These are phyloP conservation scores for Pestalotiopsis sp. DNA, from an alignment of 2,329 filamentous ascomycete species.

Conservation along the genomic window DNA sequence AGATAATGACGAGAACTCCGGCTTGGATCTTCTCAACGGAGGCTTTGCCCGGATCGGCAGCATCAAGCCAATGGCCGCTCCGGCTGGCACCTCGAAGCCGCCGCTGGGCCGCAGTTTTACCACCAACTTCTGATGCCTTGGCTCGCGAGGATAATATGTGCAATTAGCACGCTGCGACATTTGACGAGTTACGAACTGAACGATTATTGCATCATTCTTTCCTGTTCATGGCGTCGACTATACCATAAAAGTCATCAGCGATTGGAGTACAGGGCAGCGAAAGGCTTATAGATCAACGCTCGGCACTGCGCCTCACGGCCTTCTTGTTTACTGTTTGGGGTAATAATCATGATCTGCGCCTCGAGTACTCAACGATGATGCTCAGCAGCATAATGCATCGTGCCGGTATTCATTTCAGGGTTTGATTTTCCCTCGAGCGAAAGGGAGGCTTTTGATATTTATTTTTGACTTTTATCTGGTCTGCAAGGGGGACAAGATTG, in stretches of 20 bases:
- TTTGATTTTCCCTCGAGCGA: slow-evolving; percentile 8
- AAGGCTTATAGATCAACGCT: slow-evolving; percentile 4
- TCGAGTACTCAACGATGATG: slow-evolving; percentile 21
- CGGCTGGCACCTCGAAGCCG: slow-evolving; percentile 35
- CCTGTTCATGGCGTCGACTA: slow-evolving; percentile 5
- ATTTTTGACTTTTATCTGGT: background rate
- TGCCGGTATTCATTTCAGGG: slow-evolving; percentile 16
- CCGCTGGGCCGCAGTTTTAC: slow-evolving; percentile 38
- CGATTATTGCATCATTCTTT: slow-evolving; percentile 15
- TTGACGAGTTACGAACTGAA: slow-evolving; percentile 17
- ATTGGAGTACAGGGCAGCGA: background rate
- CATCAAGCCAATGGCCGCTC: slow-evolving; percentile 33
- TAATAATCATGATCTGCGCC: slow-evolving; percentile 27
- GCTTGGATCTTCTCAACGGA: slow-evolving; percentile 68
- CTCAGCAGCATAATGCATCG: slow-evolving; percentile 19
- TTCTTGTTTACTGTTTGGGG: slow-evolving; percentile 30
- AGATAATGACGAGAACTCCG: slow-evolving; percentile 58
- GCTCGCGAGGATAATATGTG: slow-evolving; percentile 9
- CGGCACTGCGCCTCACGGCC: slow-evolving; percentile 30
- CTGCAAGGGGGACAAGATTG: background rate
- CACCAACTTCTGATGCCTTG: slow-evolving; percentile 33
- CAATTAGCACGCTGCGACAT: slow-evolving; percentile 3
- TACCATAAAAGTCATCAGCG: background rate
- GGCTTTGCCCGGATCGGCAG: slow-evolving; percentile 76
- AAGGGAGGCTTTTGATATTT: background rate